phyloP scores from a whole-genome alignment of 2,329 filamentous ascomycete genomes.

The Clarireedia sp. region DNA sequence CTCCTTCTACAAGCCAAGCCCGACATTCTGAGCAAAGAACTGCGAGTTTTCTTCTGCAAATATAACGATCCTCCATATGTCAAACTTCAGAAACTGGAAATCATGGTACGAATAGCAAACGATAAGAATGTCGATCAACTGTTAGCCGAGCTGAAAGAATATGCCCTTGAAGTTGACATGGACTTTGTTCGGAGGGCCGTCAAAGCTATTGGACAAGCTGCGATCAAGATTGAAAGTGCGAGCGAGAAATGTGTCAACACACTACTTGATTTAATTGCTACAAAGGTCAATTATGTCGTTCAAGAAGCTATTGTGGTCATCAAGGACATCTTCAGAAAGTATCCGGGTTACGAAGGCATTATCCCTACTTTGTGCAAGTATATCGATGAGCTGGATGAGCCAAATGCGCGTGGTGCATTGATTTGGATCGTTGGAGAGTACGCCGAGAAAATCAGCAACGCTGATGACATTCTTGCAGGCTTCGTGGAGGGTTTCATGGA shows the following conservation, averaged over 20 bases:
- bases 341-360: slow-evolving; percentile 95
- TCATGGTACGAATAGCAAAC: slow-evolving; percentile 98
- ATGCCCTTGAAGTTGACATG: slow-evolving; percentile 97
- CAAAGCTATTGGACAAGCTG: slow-evolving; percentile 93
- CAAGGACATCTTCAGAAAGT: slow-evolving; percentile 96
- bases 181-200: slow-evolving; percentile 93
- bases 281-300: slow-evolving; percentile 98
- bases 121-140: slow-evolving; percentile 94
- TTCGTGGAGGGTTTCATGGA: slow-evolving; percentile 95
- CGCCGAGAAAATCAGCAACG: slow-evolving; percentile 97
- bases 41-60: slow-evolving; percentile 99
- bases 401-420: slow-evolving; percentile 77
- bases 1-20: slow-evolving; percentile 91
- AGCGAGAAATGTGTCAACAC: slow-evolving; percentile 95
- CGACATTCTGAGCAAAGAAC: slow-evolving; percentile 92
- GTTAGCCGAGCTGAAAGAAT: slow-evolving; percentile 90
- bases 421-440: slow-evolving; percentile 99
- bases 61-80: slow-evolving; percentile 98
- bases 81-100: slow-evolving; percentile 95
- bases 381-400: slow-evolving; percentile 94
- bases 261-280: slow-evolving; percentile 86
- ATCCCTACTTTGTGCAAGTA: slow-evolving; percentile 94
- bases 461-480: slow-evolving; percentile 82
- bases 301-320: slow-evolving; percentile 98
- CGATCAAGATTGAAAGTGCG: slow-evolving; percentile 94